Evolutionary conservation across 495 filamentous ascomycete genomes (phyloP).

Genomic region (Aspergillus indologenus): DNA sequence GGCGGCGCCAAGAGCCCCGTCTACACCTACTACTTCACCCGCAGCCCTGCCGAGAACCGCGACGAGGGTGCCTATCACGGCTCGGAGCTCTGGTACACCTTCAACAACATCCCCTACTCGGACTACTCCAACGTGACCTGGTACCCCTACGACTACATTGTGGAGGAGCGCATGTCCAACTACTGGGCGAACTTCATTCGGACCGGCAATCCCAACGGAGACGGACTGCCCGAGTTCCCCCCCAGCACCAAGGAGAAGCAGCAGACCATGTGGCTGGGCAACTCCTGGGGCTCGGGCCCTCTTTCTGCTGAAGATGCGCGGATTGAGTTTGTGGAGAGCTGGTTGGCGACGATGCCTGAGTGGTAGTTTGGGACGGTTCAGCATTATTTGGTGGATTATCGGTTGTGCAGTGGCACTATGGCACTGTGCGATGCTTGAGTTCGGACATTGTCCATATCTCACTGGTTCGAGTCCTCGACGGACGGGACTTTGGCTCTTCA

Average conservation of each 20-base stretch:
- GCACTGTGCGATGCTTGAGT: too few relatives aligned
- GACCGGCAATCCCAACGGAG: conserved; percentile 24
- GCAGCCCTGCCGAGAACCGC: conserved; percentile 15
- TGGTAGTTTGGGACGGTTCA: too few relatives aligned
- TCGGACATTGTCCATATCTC: too few relatives aligned
- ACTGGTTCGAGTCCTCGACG: too few relatives aligned
- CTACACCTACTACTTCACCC: conserved; percentile 19
- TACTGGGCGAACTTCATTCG: conserved; percentile 29
- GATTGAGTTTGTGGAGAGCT: conserved; percentile 14
- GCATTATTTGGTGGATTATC: too few relatives aligned
- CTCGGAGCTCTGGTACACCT: conserved; percentile 19
- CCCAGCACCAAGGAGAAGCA: background rate
- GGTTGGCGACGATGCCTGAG: conserved; percentile 16
- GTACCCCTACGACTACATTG: conserved; percentile 14
- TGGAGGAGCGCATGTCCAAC: conserved; percentile 15
- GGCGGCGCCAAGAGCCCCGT: conserved; percentile 19
- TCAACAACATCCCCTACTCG: conserved; percentile 23
- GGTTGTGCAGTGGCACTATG: too few relatives aligned
- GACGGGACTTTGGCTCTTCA: too few relatives aligned
- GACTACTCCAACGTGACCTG: conserved; percentile 22
- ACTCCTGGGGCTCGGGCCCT: conserved; percentile 6
- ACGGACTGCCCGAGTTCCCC: conserved; percentile 10
- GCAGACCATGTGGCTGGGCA: conserved; percentile 15
- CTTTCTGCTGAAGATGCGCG: background rate
- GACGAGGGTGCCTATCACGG: conserved; percentile 18